Conservation (phyloP, 2,329 filamentous ascomycete genomes). For the Hypoxylon sp. region DNA sequence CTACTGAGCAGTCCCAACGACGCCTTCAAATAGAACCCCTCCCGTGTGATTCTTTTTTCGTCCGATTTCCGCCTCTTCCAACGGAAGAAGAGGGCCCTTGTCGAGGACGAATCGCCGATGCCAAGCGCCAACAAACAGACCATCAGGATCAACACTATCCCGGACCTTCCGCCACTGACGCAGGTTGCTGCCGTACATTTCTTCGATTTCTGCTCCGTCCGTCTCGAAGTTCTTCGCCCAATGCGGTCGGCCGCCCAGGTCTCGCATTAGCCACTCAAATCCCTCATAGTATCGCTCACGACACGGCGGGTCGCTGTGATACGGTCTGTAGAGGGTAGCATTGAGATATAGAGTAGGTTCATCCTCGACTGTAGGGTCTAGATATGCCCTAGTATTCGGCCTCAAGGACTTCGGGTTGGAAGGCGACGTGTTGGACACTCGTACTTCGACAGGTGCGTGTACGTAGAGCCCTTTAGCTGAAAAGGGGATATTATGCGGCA, state of each 20-base stretch:
- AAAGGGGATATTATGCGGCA: constrained; percentile 80
- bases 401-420: constrained; percentile 35
- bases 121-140: constrained; percentile 93
- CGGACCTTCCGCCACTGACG: constrained; percentile 76
- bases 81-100: constrained; percentile 47
- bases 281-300: constrained; percentile 84
- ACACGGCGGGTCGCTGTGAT: constrained; percentile 82
- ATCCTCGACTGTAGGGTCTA: constrained; percentile 78
- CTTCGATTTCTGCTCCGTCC: constrained; percentile 70
- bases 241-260: constrained; percentile 84
- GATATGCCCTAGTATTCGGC: constrained; percentile 57
- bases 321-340: constrained; percentile 88
- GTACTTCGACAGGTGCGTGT: constrained; percentile 93
- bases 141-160: constrained; percentile 79
- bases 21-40: constrained; percentile 44
- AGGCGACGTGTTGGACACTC: constrained; percentile 79
- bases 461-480: constrained; percentile 84
- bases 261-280: constrained; percentile 91
- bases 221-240: constrained; percentile 92
- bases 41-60: constrained; percentile 34
- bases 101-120: constrained; percentile 77
- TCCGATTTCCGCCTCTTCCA: constrained; percentile 51
- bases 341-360: constrained; percentile 89
- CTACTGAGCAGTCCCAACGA: constrained; percentile 36
- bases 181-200: constrained; percentile 78